Conservation (phyloP, 805 yeast species). For the Myxozyma sirexii region DNA sequence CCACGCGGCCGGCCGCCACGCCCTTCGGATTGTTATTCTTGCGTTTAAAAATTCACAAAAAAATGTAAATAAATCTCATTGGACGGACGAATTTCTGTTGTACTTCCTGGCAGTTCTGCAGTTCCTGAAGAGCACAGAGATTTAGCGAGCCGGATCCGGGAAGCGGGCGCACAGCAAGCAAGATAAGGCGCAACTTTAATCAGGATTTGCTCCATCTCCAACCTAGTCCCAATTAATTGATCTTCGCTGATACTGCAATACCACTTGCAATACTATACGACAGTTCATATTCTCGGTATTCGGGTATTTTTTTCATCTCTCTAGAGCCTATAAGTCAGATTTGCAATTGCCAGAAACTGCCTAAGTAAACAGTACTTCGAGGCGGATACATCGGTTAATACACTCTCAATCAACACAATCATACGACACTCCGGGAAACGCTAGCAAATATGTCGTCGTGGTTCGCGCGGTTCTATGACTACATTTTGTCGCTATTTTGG, state of each 20-base stretch:
- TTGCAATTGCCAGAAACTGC: no score
- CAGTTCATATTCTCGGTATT: no score
- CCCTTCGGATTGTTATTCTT: no score
- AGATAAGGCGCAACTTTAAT: constrained; percentile 11
- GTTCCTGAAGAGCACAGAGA: background rate
- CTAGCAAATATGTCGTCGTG: constrained; percentile 5
- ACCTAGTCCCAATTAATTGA: background rate
- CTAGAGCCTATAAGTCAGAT: no score
- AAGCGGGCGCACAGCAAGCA: background rate
- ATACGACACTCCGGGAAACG: background rate
- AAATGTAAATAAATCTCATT: no score
- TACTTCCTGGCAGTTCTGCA: background rate
- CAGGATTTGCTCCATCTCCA: background rate
- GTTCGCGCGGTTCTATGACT: constrained; percentile 39
- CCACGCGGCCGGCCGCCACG: no score
- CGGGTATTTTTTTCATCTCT: no score
- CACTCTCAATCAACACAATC: background rate
- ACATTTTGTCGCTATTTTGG: constrained; percentile 43
- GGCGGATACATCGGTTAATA: background rate
- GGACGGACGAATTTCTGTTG: no score
- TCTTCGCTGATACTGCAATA: no score
- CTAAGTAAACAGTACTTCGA: background rate
- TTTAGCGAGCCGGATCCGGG: constrained; percentile 6
- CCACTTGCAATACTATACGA: no score
- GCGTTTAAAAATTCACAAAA: no score